phyloP scores from a whole-genome alignment of 2,329 filamentous ascomycete genomes.

The Alternaria solani region DNA sequence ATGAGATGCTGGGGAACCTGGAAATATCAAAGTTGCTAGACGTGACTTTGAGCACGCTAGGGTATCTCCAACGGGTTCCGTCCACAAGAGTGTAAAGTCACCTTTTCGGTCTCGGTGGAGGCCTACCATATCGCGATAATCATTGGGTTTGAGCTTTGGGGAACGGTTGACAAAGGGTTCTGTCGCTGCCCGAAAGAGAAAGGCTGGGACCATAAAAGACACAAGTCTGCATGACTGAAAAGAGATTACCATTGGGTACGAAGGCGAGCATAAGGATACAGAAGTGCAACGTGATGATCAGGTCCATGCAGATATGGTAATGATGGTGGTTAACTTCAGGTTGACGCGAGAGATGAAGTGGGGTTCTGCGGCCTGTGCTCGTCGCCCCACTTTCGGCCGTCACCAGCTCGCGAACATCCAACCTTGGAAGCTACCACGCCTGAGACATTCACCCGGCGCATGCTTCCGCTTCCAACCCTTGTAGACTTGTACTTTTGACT shows the following conservation, averaged over 20 bases:
- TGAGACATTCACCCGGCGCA: not conserved
- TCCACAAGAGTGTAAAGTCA: not conserved
- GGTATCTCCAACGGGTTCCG: not conserved
- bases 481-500: not conserved
- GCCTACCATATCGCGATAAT: too few species aligned
- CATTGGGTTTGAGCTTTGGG: too few species aligned
- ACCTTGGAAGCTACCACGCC: not conserved
- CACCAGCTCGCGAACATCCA: not conserved
- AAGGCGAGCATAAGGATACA: not conserved
- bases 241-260: not conserved
- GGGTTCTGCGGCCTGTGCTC: not conserved
- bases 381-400: not conserved
- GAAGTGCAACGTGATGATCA: not conserved
- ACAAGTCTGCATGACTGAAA: not conserved
- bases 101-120: too few species aligned
- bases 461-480: not conserved
- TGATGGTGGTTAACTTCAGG: not conserved
- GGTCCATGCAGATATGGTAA: not conserved
- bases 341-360: slow-evolving; percentile 2
- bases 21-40: not conserved
- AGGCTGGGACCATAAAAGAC: not conserved
- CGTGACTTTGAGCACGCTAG: not conserved
- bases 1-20: not conserved
- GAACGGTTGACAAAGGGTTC: not conserved
- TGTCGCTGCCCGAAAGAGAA: not conserved